Base-by-base conservation (phyloP, 805 yeast species). In the Ogataea nakhonphanomensis region DNA sequence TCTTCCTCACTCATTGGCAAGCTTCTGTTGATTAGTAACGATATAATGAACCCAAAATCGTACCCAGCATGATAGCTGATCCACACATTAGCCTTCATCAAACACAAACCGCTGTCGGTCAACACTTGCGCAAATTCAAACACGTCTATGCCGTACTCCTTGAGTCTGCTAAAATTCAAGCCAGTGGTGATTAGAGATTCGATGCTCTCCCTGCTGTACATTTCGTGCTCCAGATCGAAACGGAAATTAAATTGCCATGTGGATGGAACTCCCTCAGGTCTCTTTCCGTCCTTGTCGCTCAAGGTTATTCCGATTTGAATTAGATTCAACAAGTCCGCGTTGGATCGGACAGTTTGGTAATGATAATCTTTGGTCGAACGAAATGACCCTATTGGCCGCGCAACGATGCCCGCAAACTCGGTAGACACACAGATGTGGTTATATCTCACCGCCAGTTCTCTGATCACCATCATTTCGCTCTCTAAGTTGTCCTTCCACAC, bases 171-270 rank as follows among this genome's bases (percentile, higher is more conserved):
- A 56, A 91, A 84, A 57, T 89, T 89, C 33, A 89, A 73, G 2
- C 97, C 95, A 2, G 93, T 78, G 53, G 84, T 89, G 14, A 81
- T 70, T 46, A 91, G 68, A 55, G 87, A 74, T 38, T 88, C 87
- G 40, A 89, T 71, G 13, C 91, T 86, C 53, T 90, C 98, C 39
- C 79, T 79, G 15, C 91, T 83, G 50, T 79, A 86, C 96, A 93
- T 91, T 57, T 88, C 93, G 25, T 71, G 67, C 27, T 74, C 70
- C 26, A 85, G 65, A 61, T 85, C 90, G 62, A 89, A 93, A 50
- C 74, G 71, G 67, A 93, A 89, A 62, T 93, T 93, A 67, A 93
- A 90, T 61, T 91, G 97, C 96, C 97, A 93, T n/a, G 96, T 87
- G 4, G 84, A 76, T 25, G 81, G 76, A 15, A 73, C 72, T 14